Evolutionary conservation across 2,329 filamentous ascomycete species (phyloP).

Genomic region (Penicillium sp.): DNA sequence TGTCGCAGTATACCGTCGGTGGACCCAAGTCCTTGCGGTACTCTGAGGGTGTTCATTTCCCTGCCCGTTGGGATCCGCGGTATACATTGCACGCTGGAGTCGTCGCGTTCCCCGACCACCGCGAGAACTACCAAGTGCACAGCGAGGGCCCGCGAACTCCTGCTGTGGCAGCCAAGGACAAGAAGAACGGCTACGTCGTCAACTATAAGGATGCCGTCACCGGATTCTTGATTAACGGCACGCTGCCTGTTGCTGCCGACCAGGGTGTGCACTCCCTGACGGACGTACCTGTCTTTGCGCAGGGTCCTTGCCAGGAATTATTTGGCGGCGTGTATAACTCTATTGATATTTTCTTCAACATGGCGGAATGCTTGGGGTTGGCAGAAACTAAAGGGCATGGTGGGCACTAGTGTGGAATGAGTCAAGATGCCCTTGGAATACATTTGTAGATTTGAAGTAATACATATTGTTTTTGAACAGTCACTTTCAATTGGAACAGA

Average conservation of each 20-base stretch:
- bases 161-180: slow-evolving; percentile 58
- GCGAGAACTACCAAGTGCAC: slow-evolving; percentile 76
- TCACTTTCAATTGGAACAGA: no score
- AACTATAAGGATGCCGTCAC: slow-evolving; percentile 68
- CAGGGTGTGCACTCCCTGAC: slow-evolving; percentile 78
- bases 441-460: no score
- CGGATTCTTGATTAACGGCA: slow-evolving; percentile 78
- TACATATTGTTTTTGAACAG: no score
- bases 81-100: slow-evolving; percentile 79
- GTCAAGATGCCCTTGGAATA: no score
- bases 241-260: slow-evolving; percentile 64
- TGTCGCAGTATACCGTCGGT: slow-evolving; percentile 72
- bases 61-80: slow-evolving; percentile 80
- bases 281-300: slow-evolving; percentile 77
- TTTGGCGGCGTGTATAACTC: slow-evolving; percentile 61
- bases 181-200: slow-evolving; percentile 65
- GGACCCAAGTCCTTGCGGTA: slow-evolving; percentile 66
- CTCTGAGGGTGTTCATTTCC: slow-evolving; percentile 75
- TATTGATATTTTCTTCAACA: slow-evolving; percentile 46
- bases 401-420: not conserved
- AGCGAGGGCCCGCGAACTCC: slow-evolving; percentile 67
- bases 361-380: slow-evolving; percentile 46
- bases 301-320: slow-evolving; percentile 76
- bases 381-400: slow-evolving; percentile 24
- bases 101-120: slow-evolving; percentile 72